Conservation (phyloP, 176 grass and related monocot genomes). For the Rhynchospora pubera region DNA sequence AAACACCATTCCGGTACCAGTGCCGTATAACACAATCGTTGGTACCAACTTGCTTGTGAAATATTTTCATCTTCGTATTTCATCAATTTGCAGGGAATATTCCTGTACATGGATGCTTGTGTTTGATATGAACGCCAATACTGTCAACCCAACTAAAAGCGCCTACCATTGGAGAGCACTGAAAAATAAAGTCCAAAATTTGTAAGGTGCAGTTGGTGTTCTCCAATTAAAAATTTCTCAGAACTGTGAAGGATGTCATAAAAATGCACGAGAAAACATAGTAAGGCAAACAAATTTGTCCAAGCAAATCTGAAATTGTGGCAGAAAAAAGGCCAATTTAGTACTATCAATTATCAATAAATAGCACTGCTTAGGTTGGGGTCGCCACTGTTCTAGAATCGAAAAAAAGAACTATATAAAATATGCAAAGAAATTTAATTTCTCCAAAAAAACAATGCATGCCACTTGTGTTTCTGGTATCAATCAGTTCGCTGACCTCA, state of each 20-base stretch:
- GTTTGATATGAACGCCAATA: neutral
- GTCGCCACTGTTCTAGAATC: no score
- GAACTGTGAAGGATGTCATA: neutral
- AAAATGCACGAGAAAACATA: neutral
- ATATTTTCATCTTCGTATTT: neutral
- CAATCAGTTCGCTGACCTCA: no score
- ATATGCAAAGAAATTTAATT: neutral
- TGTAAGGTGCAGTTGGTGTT: neutral
- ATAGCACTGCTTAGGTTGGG: neutral
- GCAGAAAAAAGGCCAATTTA: neutral
- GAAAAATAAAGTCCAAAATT: neutral
- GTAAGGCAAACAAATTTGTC: neutral
- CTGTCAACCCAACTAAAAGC: neutral
- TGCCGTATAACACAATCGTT: neutral
- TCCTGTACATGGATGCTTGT: neutral
- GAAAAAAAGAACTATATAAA: no score
- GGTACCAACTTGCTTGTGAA: neutral
- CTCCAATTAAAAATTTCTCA: neutral
- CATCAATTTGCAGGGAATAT: neutral
- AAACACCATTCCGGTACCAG: neutral
- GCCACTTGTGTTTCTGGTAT: no score
- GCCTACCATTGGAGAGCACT: neutral
- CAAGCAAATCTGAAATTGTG: neutral
- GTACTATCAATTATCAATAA: neutral
- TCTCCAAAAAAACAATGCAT: neutral